phyloP scores from a whole-genome alignment of 2,329 filamentous ascomycete species.

The Aspergillus sp. region DNA sequence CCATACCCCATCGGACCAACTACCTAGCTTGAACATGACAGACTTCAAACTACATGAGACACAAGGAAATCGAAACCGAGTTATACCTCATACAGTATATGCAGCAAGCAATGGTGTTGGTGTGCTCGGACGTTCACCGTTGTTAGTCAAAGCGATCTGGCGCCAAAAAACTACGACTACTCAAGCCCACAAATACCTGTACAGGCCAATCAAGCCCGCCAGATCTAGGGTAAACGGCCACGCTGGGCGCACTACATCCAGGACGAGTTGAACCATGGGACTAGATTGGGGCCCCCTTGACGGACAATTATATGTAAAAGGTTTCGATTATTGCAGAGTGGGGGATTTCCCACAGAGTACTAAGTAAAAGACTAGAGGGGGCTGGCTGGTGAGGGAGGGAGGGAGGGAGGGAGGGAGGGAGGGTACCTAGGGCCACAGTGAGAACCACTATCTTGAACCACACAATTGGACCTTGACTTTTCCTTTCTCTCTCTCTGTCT shows the following conservation, averaged over 20 bases:
- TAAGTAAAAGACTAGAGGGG: too few species aligned
- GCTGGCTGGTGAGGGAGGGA: too few species aligned
- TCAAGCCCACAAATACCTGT: background rate
- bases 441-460: background rate
- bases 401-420: too few species aligned
- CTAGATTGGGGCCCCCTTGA: background rate
- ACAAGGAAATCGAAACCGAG: background rate
- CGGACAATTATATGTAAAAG: background rate
- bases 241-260: background rate
- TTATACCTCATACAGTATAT: background rate
- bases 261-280: constrained; percentile 1
- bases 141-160: background rate
- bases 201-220: background rate
- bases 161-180: background rate
- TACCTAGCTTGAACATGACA: background rate
- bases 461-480: background rate
- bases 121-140: background rate
- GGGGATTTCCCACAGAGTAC: background rate
- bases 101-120: too few species aligned
- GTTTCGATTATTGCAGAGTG: background rate
- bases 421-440: too few species aligned
- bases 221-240: background rate
- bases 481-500: too few species aligned
- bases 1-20: background rate
- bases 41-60: background rate